phyloP scores from a whole-genome alignment of 148 eudicot genomes.

The Silene latifolia region DNA sequence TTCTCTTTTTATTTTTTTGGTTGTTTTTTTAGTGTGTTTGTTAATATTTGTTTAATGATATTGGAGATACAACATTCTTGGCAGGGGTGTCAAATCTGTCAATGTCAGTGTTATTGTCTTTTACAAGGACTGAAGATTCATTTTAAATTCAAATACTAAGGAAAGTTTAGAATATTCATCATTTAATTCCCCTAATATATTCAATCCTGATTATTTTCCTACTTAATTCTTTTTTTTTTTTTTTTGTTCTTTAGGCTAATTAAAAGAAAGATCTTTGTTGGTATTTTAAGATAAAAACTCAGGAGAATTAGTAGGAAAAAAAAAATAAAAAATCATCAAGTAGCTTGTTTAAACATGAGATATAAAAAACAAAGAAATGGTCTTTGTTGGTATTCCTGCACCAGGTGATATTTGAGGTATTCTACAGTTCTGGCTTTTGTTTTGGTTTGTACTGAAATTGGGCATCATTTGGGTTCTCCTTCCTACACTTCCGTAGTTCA shows the following conservation, averaged over 20 bases:
- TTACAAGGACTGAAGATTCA: not conserved
- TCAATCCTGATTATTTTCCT: not conserved
- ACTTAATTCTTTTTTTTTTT: not conserved
- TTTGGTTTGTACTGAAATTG: not conserved
- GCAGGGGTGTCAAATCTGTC: slow-evolving; percentile 15
- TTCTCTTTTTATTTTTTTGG: not conserved
- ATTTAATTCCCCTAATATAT: not conserved
- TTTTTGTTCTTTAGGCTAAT: too few species aligned
- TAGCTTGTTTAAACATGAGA: not conserved
- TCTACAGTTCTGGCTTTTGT: not conserved
- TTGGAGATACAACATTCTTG: not conserved
- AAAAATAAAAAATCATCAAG: too few species aligned
- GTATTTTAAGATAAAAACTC: too few species aligned
- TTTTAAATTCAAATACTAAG: slow-evolving; percentile 14
- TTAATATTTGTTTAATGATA: slow-evolving; percentile 1
- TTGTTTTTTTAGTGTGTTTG: not conserved
- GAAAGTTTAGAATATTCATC: not conserved
- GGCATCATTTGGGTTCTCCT: not conserved
- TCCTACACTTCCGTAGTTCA: not conserved
- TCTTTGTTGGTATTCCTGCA: not conserved
- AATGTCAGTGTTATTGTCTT: slow-evolving; percentile 19
- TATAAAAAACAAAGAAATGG: not conserved
- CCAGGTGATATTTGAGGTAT: slow-evolving; percentile 2
- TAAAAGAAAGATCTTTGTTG: too few species aligned
- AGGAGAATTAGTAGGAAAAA: too few species aligned